Evolutionary conservation across 202 grass and related monocot species (phyloP), one percentile per base, ranked within the genome.

Genomic region (Carex sylvatica): DNA sequence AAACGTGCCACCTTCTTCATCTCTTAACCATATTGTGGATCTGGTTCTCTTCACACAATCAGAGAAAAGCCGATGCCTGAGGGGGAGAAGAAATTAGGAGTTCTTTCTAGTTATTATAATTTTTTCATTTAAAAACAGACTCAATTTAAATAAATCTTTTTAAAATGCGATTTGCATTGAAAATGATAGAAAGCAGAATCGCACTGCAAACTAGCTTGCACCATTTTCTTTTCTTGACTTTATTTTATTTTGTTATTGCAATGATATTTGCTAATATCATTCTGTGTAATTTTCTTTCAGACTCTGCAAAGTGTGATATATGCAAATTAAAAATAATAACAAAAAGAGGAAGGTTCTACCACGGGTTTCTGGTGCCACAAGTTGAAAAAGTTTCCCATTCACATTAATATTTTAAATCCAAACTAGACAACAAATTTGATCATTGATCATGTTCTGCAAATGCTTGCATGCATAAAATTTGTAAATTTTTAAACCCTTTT

Each of bases 41-140:
- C 88, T 91, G 49, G 89, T 93, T 55, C 74, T 81, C 83, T 82
- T 97, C 47, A 97, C 78, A 65, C 79, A 62, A 79, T 94, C 89
- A 11, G 38, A 69, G 77, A 98, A 98, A 78, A 95, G 89, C 22
- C 51, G 79, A 85, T 98, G 95, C 81, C 95, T 98, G 61, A 3
- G 11, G 19, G 61, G 24, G 66, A 15, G 77, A 28, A n/a, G 33
- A 85, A 49, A 77, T 19, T 36, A 58, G 2, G 24, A 30, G 28
- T 56, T 13, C 31, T 52, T 18, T 15, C 15, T 35, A 33, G 35
- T n/a, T 33, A 35, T 33, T 31, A 51, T 26, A 19, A 0, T 53
- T 15, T 9, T 47, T 47, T 13, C 9, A 2, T 35, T 75, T 31
- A 9, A 75, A 78, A 72, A 40, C 14, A 16, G 51, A 74, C 80